Evolutionary conservation across 371 early-diverging fungal species (phyloP), one percentile per base, ranked within the genome.

Genomic region (Lichtheimia corymbifera): DNA sequence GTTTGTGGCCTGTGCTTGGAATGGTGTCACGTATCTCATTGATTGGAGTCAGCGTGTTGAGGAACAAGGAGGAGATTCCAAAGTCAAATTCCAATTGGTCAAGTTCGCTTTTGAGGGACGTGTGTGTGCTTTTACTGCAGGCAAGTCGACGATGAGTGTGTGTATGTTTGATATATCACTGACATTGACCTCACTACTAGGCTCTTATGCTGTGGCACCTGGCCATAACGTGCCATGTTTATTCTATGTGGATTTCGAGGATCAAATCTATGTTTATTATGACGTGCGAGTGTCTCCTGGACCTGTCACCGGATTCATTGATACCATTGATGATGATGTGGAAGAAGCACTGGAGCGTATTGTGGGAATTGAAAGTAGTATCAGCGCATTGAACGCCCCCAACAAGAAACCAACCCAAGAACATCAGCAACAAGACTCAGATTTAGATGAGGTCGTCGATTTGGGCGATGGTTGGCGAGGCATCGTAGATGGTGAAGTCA

Each of bases 1-100:
- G n/a, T 83, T 91, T 77, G 91, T 91, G 2, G 88, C 88, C 1
- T 88, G 91, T 61, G 88, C 92, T 4, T 91, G 91, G 91, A 88
- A 90, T 28, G 91, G 91, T 5, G 79, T 85, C 9, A 91, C 91
- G 5, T 91, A 87, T 64, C 79, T 91, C 44, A 88, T 91, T 59
- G 81, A 85, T 42, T 64, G 85, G 80, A 75, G 74, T 52, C 64
- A 76, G 56, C 51, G 67, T 15, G 35, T 65, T 35, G 64, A 72
- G 49, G 55, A 63, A 11, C 56, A 64, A 57, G 6, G 54, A 18
- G 56, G 55, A 9, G 43, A 58, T 22, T 55, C 66, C 3, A 70
- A 72, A 18, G 68, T 73, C 67, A 83, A 73, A 70, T 89, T 87
- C 55, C 88, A 88, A 47, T 73, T 90, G 0, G 82, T 88, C 25